Base-by-base conservation (phyloP, 1,284 basidiomycete species). In the Takashimella koratensis region DNA sequence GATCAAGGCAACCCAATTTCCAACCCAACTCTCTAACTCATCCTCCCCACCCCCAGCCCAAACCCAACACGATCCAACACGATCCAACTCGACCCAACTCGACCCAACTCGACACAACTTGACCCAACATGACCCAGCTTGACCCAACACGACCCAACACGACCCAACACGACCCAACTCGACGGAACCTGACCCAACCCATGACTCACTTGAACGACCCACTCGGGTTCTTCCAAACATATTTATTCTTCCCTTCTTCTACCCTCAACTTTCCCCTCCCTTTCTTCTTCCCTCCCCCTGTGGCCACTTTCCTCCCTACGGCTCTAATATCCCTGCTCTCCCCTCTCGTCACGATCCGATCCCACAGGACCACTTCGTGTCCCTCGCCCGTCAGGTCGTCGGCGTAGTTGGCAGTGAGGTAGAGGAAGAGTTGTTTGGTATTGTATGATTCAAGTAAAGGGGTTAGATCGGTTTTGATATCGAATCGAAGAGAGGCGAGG, bases 361-460 rank as follows among this genome's bases (percentile, higher is more conserved):
- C 76, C 76, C 76, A 78, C 4, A 78, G 56, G 12, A 76, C 74
- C 13, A 76, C 70, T n/a, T 71, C 67, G 62, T 77, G 73, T 16
- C 25, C 13, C 43, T 59, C 63, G 49, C 53, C 51, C 1, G 49
- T 52, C 1, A 45, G 51, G 13, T 56, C 53, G 45, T 72, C 70
- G 26, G 58, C 54, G 51, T 74, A 76, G 4, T 62, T 58, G 1
- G 76, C 76, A 1, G 72, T 74, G 4, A 78, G 63, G 56, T 75
- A 71, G n/a, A 76, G 59, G 59, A 75, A 76, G 19, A 78, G 62
- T 56, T 78, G 76, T 58, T 78, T 78, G 25, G 76, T 77, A 60
- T 78, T 78, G 68, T 74, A 78, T 16, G 68, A 65, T 46, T 70
- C 63, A 48, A 78, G 71, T 16, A 78, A 53, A 1, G 70, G 68